Evolutionary conservation across 192 early-diverging fungal genomes (phyloP).

Genomic region (Mortierella antarctica): DNA sequence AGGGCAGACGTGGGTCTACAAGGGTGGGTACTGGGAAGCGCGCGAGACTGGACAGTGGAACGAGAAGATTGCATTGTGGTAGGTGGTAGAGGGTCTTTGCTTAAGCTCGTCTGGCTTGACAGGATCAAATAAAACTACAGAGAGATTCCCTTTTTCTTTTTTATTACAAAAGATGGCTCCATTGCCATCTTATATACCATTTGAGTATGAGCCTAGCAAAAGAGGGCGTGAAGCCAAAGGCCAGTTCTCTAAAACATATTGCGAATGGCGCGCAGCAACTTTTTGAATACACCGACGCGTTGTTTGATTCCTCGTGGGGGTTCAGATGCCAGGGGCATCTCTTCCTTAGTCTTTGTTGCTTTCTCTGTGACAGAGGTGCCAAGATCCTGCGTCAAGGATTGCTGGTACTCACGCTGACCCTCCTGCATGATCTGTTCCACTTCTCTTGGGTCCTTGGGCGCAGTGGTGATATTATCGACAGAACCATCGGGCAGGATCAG

Average conservation of each 20-base stretch:
- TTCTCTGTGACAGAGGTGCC: background rate
- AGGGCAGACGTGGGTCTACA: conserved; percentile 81
- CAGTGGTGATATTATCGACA: conserved; percentile 84
- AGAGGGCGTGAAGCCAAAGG: no score
- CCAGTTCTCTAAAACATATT: conserved; percentile 21
- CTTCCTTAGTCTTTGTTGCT: background rate
- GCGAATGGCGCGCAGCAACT: conserved; percentile 35
- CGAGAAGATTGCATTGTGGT: conserved; percentile 46
- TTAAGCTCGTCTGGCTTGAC: no score
- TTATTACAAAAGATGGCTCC: no score
- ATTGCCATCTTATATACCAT: no score
- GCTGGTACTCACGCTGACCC: conserved; percentile 24
- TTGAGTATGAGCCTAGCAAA: no score
- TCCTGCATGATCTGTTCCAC: conserved; percentile 66
- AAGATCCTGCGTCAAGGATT: background rate
- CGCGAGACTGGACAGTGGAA: conserved; percentile 61
- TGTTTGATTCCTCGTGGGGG: conserved; percentile 15
- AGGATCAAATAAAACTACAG: no score
- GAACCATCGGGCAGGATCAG: conserved; percentile 78
- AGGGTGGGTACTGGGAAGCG: conserved; percentile 86
- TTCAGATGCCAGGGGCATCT: background rate
- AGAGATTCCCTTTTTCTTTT: no score
- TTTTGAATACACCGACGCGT: conserved; percentile 47
- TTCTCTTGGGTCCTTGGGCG: conserved; percentile 79
- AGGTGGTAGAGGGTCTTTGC: background rate